These are phyloP conservation scores for Cladosporium sp. DNA, from an alignment of 2,329 filamentous ascomycete genomes.

Conservation along the genomic window DNA sequence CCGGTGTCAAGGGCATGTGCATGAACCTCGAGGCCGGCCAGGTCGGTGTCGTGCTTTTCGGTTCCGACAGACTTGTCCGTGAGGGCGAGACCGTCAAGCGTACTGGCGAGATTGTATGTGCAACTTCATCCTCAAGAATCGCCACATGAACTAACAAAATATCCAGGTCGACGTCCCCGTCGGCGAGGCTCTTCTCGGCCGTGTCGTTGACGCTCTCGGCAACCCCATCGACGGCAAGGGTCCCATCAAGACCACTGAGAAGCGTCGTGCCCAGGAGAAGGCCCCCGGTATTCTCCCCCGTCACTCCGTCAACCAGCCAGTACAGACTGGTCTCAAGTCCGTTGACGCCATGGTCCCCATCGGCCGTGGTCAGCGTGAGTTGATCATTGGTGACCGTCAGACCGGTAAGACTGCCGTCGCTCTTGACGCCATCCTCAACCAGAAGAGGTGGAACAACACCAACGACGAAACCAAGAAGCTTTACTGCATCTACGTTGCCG, in stretches of 20 bases:
- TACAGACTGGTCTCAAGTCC: slow-evolving; percentile 99
- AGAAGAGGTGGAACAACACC: slow-evolving; percentile 93
- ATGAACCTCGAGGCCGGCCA: slow-evolving; percentile 99
- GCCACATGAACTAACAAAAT: not conserved
- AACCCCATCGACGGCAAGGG: slow-evolving; percentile 99
- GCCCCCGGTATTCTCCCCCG: slow-evolving; percentile 97
- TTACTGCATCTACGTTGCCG: slow-evolving; percentile 98
- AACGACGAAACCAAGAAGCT: slow-evolving; percentile 96
- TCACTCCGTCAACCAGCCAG: slow-evolving; percentile 94
- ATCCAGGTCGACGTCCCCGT: slow-evolving; percentile 91
- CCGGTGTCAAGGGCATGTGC: slow-evolving; percentile 99
- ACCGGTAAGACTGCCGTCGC: slow-evolving; percentile 99
- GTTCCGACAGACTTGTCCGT: slow-evolving; percentile 99
- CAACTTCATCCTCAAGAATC: not conserved
- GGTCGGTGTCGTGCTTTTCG: slow-evolving; percentile 99
- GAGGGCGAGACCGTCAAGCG: slow-evolving; percentile 99
- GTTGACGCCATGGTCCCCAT: slow-evolving; percentile 99
- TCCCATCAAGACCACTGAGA: slow-evolving; percentile 87
- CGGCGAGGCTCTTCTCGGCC: slow-evolving; percentile 87
- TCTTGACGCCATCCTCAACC: slow-evolving; percentile 97
- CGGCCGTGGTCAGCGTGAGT: slow-evolving; percentile 99
- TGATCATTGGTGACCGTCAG: slow-evolving; percentile 99
- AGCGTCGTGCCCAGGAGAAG: slow-evolving; percentile 97
- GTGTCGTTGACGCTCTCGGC: slow-evolving; percentile 97
- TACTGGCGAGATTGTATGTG: slow-evolving; percentile 90